These are phyloP conservation scores for Tubosaeta sp. DNA, from an alignment of 768 basidiomycete species.

Conservation along the genomic window DNA sequence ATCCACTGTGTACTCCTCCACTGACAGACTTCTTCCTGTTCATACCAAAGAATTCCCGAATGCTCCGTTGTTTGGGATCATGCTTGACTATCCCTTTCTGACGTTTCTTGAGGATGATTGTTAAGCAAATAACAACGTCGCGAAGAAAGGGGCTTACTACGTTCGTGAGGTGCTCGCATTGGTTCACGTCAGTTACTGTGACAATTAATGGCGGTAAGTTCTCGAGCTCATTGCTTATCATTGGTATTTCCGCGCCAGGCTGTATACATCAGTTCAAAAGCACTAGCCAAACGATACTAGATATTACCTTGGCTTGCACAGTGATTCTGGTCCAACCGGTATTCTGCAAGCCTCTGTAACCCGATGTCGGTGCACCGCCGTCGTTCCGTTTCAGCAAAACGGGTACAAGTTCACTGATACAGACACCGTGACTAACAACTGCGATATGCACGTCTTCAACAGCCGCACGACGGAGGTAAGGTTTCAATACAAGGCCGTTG, in stretches of 20 bases:
- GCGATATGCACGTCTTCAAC: conserved; percentile 49
- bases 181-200: conserved; percentile 49
- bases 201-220: conserved; percentile 36
- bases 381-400: conserved; percentile 44
- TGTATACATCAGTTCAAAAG: conserved; percentile 15
- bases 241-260: conserved; percentile 26
- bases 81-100: conserved; percentile 77
- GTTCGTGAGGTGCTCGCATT: conserved; percentile 48
- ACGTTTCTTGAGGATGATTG: conserved; percentile 42
- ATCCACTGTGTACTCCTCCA: background rate
- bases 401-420: conserved; percentile 56
- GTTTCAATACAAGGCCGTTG: conserved; percentile 45
- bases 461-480: conserved; percentile 46
- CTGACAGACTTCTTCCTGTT: conserved; percentile 12
- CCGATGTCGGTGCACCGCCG: conserved; percentile 23
- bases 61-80: conserved; percentile 72
- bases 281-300: background rate
- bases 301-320: conserved; percentile 44
- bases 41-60: conserved; percentile 68
- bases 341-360: conserved; percentile 54
- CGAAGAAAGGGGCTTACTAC: conserved; percentile 43
- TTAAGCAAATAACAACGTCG: background rate
- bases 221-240: conserved; percentile 15
- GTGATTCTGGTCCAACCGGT: conserved; percentile 65
- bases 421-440: conserved; percentile 72